These are phyloP conservation scores for Glaciozyma antarctica DNA, from an alignment of 768 basidiomycete species.

Conservation along the genomic window DNA sequence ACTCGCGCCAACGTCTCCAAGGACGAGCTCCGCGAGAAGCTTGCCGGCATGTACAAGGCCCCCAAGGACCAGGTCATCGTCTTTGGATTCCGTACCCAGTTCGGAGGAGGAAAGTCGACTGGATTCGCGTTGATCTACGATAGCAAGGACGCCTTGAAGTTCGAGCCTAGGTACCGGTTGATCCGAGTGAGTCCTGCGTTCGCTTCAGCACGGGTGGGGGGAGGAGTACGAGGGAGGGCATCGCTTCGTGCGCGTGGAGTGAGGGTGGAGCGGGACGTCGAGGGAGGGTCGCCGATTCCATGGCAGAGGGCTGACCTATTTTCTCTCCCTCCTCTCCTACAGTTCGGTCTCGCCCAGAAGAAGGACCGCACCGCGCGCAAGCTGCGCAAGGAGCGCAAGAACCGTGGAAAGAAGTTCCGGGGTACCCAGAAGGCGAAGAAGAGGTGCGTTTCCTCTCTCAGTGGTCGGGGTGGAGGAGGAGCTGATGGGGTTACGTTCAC, in stretches of 20 bases:
- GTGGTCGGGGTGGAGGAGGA: background rate
- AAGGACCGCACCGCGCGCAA: constrained; percentile 88
- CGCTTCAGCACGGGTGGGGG: background rate
- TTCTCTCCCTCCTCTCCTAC: background rate
- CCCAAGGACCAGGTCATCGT: constrained; percentile 82
- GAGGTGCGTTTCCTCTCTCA: background rate
- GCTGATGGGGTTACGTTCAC: background rate
- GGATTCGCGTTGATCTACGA: constrained; percentile 98
- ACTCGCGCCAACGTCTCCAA: constrained; percentile 87
- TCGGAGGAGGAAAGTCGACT: constrained; percentile 95
- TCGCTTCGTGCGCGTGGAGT: background rate
- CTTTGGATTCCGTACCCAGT: constrained; percentile 89
- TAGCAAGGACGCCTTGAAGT: constrained; percentile 83
- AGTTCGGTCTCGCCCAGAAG: constrained; percentile 51
- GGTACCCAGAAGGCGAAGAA: constrained; percentile 70
- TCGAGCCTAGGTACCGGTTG: constrained; percentile 91
- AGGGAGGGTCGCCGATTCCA: too few species aligned
- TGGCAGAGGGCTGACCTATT: background rate
- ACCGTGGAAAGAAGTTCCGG: constrained; percentile 97
- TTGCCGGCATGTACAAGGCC: constrained; percentile 84
- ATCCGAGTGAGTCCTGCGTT: constrained; percentile 61
- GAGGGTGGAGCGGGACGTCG: background rate
- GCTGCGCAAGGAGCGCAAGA: constrained; percentile 99
- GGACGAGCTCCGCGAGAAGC: constrained; percentile 81
- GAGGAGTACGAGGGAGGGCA: background rate